Percentiles rank a stretch among this genome's conserved stretches.
Conservation (phyloP, 1,284 basidiomycete species). For the Apiotrichum montevideense region DNA sequence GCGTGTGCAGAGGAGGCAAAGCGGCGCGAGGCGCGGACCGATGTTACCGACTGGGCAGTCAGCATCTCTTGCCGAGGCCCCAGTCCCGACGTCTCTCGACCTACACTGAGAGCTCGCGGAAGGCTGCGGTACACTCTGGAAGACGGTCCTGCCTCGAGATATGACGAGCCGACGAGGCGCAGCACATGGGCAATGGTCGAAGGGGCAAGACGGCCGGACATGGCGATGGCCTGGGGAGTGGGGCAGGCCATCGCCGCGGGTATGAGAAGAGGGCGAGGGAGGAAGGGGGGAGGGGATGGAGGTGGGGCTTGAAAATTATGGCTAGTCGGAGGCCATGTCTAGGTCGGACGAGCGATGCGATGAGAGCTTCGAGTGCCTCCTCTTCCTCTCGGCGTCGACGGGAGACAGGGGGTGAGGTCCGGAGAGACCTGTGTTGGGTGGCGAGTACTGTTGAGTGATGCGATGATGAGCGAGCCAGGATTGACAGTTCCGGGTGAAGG, state of each 20-base stretch:
- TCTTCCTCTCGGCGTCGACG: too few species aligned
- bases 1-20: conserved; percentile 11
- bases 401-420: too few species aligned
- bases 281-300: not conserved
- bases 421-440: too few species aligned
- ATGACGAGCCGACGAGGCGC: conserved; percentile 14
- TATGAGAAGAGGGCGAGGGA: not conserved
- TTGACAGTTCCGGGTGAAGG: too few species aligned
- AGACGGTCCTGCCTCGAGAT: conserved; percentile 11
- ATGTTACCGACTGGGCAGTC: not conserved
- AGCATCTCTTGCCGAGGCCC: not conserved
- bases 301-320: not conserved
- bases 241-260: conserved; percentile 18
- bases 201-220: conserved; percentile 13
- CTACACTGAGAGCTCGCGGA: not conserved
- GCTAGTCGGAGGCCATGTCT: not conserved
- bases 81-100: too few species aligned
- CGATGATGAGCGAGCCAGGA: too few species aligned
- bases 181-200: conserved; percentile 15
- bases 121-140: not conserved
- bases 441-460: too few species aligned
- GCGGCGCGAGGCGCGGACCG: conserved; percentile 1
- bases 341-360: too few species aligned
- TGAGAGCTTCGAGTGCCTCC: too few species aligned
- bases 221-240: conserved; percentile 16